Conservation (phyloP, 1,284 basidiomycete species). For the Boletus hoseneyae region DNA sequence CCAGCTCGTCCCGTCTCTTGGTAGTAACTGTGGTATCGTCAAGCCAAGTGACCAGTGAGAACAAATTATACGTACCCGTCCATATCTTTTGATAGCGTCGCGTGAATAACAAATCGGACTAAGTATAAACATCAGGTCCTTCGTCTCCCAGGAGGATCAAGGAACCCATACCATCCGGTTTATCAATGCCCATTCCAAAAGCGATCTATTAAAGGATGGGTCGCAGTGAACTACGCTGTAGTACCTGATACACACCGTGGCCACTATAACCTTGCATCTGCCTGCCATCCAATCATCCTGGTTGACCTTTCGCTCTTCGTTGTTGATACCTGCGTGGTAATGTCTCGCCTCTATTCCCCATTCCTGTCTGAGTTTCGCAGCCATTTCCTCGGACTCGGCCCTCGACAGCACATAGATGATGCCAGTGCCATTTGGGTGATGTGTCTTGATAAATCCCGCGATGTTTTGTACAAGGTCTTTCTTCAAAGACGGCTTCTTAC, state of each 20-base stretch:
- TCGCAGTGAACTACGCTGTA: slow-evolving; percentile 9
- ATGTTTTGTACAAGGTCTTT: slow-evolving; percentile 66
- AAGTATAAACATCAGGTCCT: slow-evolving; percentile 1
- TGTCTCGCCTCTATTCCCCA: slow-evolving; percentile 68
- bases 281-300: slow-evolving; percentile 78
- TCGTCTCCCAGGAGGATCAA: neutral
- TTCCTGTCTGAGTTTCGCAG: slow-evolving; percentile 56
- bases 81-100: slow-evolving; percentile 64
- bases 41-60: slow-evolving; percentile 4
- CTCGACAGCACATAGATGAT: slow-evolving; percentile 85
- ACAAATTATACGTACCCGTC: slow-evolving; percentile 46
- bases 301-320: slow-evolving; percentile 60
- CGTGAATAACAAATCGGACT: slow-evolving; percentile 81
- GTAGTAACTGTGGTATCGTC: slow-evolving; percentile 51
- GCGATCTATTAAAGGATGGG: slow-evolving; percentile 53
- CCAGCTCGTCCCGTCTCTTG: slow-evolving; percentile 88
- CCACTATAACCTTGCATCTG: slow-evolving; percentile 81
- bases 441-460: slow-evolving; percentile 62
- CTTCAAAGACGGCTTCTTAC: slow-evolving; percentile 46
- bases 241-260: slow-evolving; percentile 56
- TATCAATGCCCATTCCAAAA: slow-evolving; percentile 99
- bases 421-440: slow-evolving; percentile 65
- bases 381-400: slow-evolving; percentile 76
- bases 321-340: slow-evolving; percentile 82
- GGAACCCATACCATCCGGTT: slow-evolving; percentile 58